These are phyloP conservation scores for Ambrosia artemisiifolia DNA, from an alignment of 129 eudicot genomes.

Conservation along the genomic window DNA sequence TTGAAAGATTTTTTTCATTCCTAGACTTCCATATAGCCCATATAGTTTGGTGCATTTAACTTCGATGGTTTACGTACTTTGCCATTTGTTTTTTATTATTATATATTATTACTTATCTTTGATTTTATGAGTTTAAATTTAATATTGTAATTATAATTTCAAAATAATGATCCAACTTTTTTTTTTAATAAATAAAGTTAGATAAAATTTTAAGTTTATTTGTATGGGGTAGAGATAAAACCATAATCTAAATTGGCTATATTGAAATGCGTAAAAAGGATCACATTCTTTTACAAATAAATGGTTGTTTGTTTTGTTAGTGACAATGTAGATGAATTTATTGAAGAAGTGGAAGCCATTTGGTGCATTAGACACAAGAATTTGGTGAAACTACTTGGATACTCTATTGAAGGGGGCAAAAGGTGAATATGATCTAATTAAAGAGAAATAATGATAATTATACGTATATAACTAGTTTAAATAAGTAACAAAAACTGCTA, in stretches of 20 bases:
- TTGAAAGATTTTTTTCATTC: too few relatives aligned
- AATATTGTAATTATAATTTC: too few relatives aligned
- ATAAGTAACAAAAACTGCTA: not conserved
- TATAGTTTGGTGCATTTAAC: too few relatives aligned
- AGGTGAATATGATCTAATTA: constrained; percentile 21
- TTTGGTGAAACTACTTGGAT: constrained; percentile 56
- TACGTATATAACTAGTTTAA: not conserved
- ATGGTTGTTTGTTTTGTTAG: constrained; percentile 10
- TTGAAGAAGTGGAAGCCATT: constrained; percentile 39
- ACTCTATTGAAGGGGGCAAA: constrained; percentile 36
- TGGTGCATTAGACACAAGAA: constrained; percentile 48
- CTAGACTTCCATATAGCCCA: too few relatives aligned
- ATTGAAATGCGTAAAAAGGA: too few relatives aligned
- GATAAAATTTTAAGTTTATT: not conserved
- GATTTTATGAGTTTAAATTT: too few relatives aligned
- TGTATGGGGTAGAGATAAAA: not conserved
- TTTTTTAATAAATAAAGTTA: not conserved
- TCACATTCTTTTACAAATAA: not conserved
- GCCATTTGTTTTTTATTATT: too few relatives aligned
- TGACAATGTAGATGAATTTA: constrained; percentile 28
- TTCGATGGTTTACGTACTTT: too few relatives aligned
- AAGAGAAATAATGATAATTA: not conserved
- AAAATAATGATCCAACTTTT: not conserved
- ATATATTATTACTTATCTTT: too few relatives aligned
- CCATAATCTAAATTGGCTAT: too few relatives aligned